Conservation (phyloP, 2,329 filamentous ascomycete species). For the Aspergillus fumigatiaffinis region DNA sequence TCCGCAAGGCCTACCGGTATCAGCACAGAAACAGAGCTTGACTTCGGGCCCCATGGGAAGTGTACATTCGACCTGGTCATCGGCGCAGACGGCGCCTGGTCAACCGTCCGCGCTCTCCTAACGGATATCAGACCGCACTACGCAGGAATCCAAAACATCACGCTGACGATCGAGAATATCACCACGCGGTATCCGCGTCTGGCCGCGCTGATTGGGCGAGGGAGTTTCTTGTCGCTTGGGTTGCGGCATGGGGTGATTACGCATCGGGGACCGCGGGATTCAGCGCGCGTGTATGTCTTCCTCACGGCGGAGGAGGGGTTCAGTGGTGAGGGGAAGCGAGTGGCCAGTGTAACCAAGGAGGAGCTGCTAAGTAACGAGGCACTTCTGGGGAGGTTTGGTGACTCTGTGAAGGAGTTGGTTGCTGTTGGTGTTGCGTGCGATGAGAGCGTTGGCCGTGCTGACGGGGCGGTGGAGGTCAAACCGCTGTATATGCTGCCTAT, state of each 20-base stretch:
- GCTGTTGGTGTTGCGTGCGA: conserved; percentile 16
- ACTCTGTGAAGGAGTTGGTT: conserved; percentile 14
- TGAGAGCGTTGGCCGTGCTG: conserved; percentile 10
- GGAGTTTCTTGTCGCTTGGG: conserved; percentile 23
- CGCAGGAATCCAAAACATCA: conserved; percentile 13
- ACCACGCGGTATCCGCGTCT: conserved; percentile 20
- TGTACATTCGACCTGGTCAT: conserved; percentile 19
- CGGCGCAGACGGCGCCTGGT: conserved; percentile 30
- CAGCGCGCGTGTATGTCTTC: conserved; percentile 17
- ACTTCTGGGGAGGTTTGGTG: conserved; percentile 14
- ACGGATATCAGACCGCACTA: conserved; percentile 20
- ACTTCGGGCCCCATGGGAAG: conserved; percentile 10
- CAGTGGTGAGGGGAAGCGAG: conserved; percentile 1
- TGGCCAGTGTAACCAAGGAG: conserved; percentile 13
- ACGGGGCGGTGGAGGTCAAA: conserved; percentile 2
- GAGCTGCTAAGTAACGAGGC: conserved; percentile 15
- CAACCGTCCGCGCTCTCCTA: conserved; percentile 17
- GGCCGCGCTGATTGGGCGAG: conserved; percentile 20
- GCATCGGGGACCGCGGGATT: conserved; percentile 21
- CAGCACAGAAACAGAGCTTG: conserved; percentile 4
- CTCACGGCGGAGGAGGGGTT: conserved; percentile 17
- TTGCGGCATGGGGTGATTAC: conserved; percentile 21
- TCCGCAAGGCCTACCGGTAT: background rate
- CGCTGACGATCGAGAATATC: conserved; percentile 17
- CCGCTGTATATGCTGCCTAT: conserved; percentile 20